Conservation (phyloP, 2,329 filamentous ascomycete species). For the Pseudofabraea citricarpa region DNA sequence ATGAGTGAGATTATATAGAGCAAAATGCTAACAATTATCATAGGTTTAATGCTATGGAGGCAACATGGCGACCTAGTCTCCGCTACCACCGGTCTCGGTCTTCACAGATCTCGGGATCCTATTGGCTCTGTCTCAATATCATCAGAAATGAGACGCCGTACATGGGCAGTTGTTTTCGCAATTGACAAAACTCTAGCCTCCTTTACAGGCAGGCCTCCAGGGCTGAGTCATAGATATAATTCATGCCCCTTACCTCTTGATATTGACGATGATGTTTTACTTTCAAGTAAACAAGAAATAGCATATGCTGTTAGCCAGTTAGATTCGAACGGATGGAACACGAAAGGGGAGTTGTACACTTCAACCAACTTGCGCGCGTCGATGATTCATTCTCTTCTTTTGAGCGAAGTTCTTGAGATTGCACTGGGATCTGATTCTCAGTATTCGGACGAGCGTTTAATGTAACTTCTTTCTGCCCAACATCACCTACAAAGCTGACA, state of each 20-base stretch:
- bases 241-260: slow-evolving; percentile 36
- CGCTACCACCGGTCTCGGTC: slow-evolving; percentile 10
- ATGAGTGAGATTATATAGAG: too few species aligned
- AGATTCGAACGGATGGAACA: slow-evolving; percentile 35
- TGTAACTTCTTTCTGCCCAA: slow-evolving; percentile 5
- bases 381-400: slow-evolving; percentile 6
- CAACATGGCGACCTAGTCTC: slow-evolving; percentile 13
- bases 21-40: too few species aligned
- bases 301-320: slow-evolving; percentile 22
- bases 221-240: slow-evolving; percentile 31
- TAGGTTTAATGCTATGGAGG: slow-evolving; percentile 15
- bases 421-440: slow-evolving; percentile 10
- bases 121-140: slow-evolving; percentile 5
- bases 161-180: slow-evolving; percentile 12
- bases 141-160: slow-evolving; percentile 12
- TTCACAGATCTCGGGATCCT: slow-evolving; percentile 12
- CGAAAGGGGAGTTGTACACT: slow-evolving; percentile 23
- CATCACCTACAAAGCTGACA: not conserved
- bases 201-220: slow-evolving; percentile 37
- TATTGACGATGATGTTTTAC: slow-evolving; percentile 31
- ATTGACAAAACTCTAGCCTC: slow-evolving; percentile 33
- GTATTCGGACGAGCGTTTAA: slow-evolving; percentile 10
- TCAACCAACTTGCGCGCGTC: slow-evolving; percentile 22
- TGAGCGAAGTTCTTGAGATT: slow-evolving; percentile 15
- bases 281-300: slow-evolving; percentile 25